Base-by-base conservation (phyloP, 2,329 filamentous ascomycete genomes). In the Exutisphaerella laricina region DNA sequence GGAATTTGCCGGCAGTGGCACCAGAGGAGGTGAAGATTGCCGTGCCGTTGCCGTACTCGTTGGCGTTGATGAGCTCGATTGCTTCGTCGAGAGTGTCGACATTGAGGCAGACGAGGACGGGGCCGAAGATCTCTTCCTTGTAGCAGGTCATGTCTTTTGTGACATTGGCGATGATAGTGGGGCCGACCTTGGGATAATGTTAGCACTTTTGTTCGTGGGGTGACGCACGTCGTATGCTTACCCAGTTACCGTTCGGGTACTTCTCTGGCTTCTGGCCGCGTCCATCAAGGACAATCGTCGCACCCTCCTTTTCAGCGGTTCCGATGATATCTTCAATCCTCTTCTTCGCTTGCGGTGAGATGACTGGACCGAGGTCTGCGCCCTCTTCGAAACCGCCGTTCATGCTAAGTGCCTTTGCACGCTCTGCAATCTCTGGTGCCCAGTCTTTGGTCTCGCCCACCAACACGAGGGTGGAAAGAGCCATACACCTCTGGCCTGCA, bases 401-500 rank as follows among this genome's bases (percentile, higher is more conserved):
- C 54, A 90, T 82, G 48, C 75, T 80, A 41, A 92, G 77, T 26
- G 69, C 68, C 70, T 82, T 85, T 41, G 86, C 85, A 47, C 80
- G 77, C 69, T 87, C 82, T 9, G 84, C 85, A 41, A 92, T 74
- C 60, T 92, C 86, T 3, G 77, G 69, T 14, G 92, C 75, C 85
- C 87, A 94, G 45, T 85, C 77, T 70, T 86, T 87, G 35, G 85
- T 88, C 72, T 89, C 85, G 53, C 85, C 86, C 23, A 92, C 82
- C 71, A 88, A 82, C 56, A 92, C 85, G 13, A 89, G 72, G 1
- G 86, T 88, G 61, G 83, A 88, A 45, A 92, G 72, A 26, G 86
- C 86, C 86, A 92, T 92, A 69, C 86, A 92, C 49, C 86, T 75
- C 72, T 92, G 86, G 26, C 86, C 86, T 17, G 86, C 86, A 51